Base-by-base conservation (phyloP, 2,329 filamentous ascomycete genomes). In the Aspergillus ibericus region DNA sequence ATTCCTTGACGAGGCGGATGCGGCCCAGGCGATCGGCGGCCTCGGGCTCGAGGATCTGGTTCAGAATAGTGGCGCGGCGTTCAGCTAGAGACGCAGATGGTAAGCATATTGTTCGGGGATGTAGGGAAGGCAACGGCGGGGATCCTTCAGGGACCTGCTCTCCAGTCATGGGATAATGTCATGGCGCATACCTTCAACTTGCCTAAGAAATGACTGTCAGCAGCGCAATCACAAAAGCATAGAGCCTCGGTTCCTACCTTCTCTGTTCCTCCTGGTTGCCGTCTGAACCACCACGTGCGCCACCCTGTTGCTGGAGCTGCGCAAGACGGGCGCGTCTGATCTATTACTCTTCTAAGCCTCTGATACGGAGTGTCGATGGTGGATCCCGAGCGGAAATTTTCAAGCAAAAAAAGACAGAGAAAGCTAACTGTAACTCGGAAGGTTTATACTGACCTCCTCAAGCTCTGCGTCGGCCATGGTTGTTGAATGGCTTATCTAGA, bases 1-100 rank as follows among this genome's bases (percentile, higher is more conserved):
- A 88, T 74, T 93, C 92, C 79, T 98, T 98, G 72, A 99, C 95
- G 60, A 99, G 87, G 34, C 93, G 89, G 79, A 99, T 98, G 65
- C 95, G 91, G 58, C 91, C 92, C 1, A 99, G 85, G 13, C 95
- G 90, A 79, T 99, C 95, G 60, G 92, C 90, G 16, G 95, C 95
- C 72, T 93, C 92, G 66, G 95, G 95, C 70, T 93, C 88, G 62
- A 99, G 91, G 80, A 99, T 98, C 78, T 98, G 95, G 68, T 85
- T 85, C 62, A 99, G 88, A 68, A 97, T 89, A 18, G 72, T 60
- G 59, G 72, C 64, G 58, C 70, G 72, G 54, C 71, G 72, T 29
- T 76, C 72, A 55, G 68, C 72, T 73, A 56, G 4, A 36, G 34
- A 54, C 15, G 38, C 22, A 42, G 34, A 27, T 40, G 9, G 29